These are phyloP conservation scores for Lenwebbia sp. DNA, from an alignment of 345 rosid genomes.

Conservation along the genomic window DNA sequence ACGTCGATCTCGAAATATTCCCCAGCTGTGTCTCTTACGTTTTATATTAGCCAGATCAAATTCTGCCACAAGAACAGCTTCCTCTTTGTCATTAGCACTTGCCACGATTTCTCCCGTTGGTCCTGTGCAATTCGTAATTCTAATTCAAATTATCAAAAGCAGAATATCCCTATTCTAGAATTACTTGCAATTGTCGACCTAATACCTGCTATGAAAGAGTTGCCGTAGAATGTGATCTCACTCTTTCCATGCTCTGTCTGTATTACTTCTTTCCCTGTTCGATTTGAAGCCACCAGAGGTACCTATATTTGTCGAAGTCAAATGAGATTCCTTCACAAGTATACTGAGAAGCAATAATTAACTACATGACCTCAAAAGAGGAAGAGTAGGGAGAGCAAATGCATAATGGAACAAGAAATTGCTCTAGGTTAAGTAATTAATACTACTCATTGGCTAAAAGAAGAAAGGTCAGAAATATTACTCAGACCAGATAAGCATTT, in stretches of 20 bases:
- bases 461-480: background rate
- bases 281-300: slow-evolving; percentile 80
- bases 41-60: slow-evolving; percentile 76
- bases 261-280: slow-evolving; percentile 67
- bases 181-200: background rate
- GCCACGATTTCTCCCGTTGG: slow-evolving; percentile 76
- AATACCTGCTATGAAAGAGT: slow-evolving; percentile 79
- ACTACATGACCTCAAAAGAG: background rate
- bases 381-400: background rate
- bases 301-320: slow-evolving; percentile 29
- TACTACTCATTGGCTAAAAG: background rate
- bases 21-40: slow-evolving; percentile 78
- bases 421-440: background rate
- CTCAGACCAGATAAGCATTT: background rate
- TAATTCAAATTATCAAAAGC: background rate
- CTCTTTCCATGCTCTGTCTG: slow-evolving; percentile 81
- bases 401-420: background rate
- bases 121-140: slow-evolving; percentile 29
- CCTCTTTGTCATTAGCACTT: slow-evolving; percentile 60
- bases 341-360: background rate
- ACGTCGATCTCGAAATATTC: slow-evolving; percentile 79
- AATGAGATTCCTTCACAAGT: background rate
- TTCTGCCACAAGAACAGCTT: slow-evolving; percentile 65
- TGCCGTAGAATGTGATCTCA: slow-evolving; percentile 73
- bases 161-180: background rate